phyloP scores from a whole-genome alignment of 2,329 filamentous ascomycete genomes.

The Aspergillus fumigatus region DNA sequence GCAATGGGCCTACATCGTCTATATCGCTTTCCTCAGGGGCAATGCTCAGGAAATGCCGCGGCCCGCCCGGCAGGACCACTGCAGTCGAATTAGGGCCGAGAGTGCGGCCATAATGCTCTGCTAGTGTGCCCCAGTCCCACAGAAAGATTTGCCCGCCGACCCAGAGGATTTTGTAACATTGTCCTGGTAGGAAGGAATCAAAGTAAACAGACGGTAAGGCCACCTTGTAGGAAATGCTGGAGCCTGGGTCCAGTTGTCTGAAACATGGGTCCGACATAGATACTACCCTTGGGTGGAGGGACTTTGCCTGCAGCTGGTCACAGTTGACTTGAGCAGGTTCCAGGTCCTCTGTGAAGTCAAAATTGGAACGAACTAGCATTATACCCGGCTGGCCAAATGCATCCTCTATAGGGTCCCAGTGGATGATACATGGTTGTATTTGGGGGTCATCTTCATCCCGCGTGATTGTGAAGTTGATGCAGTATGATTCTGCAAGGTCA shows the following conservation, averaged over 20 bases:
- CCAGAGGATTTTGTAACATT: background rate
- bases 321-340: background rate
- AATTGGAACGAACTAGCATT: background rate
- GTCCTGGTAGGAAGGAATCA: background rate
- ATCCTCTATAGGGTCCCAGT: conserved; percentile 3
- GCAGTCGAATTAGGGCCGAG: background rate
- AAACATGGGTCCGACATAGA: background rate
- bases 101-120: background rate
- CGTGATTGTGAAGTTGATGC: too few relatives aligned
- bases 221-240: background rate
- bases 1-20: background rate
- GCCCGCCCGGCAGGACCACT: background rate
- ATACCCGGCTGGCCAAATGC: background rate
- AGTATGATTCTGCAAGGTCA: too few relatives aligned
- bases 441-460: conserved; percentile 3
- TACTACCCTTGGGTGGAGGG: background rate
- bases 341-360: background rate
- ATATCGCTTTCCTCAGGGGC: background rate
- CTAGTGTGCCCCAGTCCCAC: background rate
- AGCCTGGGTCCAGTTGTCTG: background rate
- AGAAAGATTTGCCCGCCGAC: background rate
- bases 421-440: conserved; percentile 1
- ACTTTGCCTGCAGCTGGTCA: background rate
- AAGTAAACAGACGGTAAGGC: background rate
- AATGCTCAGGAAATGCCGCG: background rate